These are phyloP conservation scores for Didymella pomorum DNA, from an alignment of 2,329 filamentous ascomycete genomes.

Conservation along the genomic window DNA sequence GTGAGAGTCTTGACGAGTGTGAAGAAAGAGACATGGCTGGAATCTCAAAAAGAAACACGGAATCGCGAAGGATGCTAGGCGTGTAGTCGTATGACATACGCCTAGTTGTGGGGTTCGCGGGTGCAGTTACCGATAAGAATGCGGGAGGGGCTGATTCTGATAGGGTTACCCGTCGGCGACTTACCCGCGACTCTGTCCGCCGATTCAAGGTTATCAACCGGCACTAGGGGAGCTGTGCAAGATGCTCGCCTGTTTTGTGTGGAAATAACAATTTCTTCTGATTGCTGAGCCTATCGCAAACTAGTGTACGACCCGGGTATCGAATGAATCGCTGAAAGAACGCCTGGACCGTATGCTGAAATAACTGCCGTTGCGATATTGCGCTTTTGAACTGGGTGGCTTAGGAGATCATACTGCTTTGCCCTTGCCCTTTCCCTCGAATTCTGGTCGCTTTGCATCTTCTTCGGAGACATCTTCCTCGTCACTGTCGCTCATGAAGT, in stretches of 20 bases:
- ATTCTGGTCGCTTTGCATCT: conserved; percentile 34
- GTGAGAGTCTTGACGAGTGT: conserved; percentile 5
- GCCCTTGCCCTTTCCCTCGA: conserved; percentile 55
- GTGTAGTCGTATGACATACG: conserved; percentile 27
- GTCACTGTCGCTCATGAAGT: conserved; percentile 56
- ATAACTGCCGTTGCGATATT: background rate
- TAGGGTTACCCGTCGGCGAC: conserved; percentile 20
- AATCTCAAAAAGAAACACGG: conserved; percentile 19
- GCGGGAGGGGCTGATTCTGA: conserved; percentile 14
- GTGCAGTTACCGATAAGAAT: conserved; percentile 32
- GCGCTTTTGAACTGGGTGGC: background rate
- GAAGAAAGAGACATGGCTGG: conserved; percentile 19
- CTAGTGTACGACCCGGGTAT: conserved; percentile 19
- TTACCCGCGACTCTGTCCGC: conserved; percentile 10
- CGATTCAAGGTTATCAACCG: background rate
- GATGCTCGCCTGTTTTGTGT: background rate
- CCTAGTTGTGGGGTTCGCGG: conserved; percentile 28
- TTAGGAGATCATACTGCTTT: conserved; percentile 40
- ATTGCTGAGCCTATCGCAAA: conserved; percentile 4
- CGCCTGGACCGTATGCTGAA: conserved; percentile 14
- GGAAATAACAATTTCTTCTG: background rate
- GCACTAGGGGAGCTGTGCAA: background rate
- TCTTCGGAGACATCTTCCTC: conserved; percentile 53
- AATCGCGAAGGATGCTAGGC: conserved; percentile 24
- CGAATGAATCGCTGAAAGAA: conserved; percentile 17